phyloP scores from a whole-genome alignment of 805 yeast species.

The Clavispora phyllophila region DNA sequence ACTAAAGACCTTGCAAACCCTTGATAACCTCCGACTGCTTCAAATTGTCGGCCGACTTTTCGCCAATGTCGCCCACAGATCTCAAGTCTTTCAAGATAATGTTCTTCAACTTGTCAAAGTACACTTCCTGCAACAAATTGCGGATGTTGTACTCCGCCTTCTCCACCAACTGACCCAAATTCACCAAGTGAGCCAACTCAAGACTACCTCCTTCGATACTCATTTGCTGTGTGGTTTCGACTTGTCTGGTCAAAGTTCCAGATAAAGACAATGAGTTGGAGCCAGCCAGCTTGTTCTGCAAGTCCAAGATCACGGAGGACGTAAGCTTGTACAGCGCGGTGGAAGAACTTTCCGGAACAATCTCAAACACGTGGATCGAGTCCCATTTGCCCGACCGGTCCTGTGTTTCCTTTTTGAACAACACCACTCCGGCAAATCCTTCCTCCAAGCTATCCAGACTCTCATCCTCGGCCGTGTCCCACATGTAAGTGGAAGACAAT shows the following conservation, averaged over 20 bases:
- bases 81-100: constrained; percentile 51
- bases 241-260: constrained; percentile 85
- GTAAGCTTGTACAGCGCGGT: constrained; percentile 65
- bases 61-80: constrained; percentile 30
- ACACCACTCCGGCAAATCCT: constrained; percentile 88
- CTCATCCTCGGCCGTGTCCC: constrained; percentile 73
- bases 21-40: constrained; percentile 34
- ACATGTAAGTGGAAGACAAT: constrained; percentile 77
- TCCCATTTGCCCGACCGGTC: constrained; percentile 72
- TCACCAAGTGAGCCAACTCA: constrained; percentile 70
- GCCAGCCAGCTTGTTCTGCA: constrained; percentile 27
- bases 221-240: constrained; percentile 48
- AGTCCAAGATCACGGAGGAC: constrained; percentile 78
- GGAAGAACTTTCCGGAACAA: constrained; percentile 35
- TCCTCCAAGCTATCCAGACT: constrained; percentile 29
- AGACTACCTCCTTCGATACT: constrained; percentile 33
- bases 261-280: constrained; percentile 43
- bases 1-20: constrained; percentile 33
- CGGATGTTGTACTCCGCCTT: constrained; percentile 85
- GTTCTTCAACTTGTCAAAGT: constrained; percentile 91
- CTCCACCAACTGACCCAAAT: constrained; percentile 80
- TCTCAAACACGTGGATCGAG: constrained; percentile 88
- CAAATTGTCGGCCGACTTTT: constrained; percentile 24
- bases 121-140: constrained; percentile 84
- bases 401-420: constrained; percentile 67